Conservation (phyloP, 768 basidiomycete genomes). For the Pholiota conissans region DNA sequence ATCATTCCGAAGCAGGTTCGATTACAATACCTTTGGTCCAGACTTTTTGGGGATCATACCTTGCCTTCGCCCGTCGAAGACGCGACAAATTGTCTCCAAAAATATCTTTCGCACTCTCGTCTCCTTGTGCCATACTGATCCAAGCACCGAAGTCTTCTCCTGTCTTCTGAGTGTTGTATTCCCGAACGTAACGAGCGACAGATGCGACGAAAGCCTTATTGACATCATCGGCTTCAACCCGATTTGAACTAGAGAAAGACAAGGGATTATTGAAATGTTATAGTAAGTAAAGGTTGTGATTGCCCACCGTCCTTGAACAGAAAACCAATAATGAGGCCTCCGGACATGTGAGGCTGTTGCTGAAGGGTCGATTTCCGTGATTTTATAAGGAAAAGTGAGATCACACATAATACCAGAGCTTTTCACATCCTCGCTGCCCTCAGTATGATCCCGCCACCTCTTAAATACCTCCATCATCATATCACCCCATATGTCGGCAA, state of each 20-base stretch:
- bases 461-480: constrained; percentile 3
- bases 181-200: neutral
- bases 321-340: neutral
- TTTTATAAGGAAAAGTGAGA: neutral
- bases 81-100: neutral
- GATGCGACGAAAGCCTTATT: constrained; percentile 1
- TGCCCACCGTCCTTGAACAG: constrained; percentile 1
- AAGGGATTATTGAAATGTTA: neutral
- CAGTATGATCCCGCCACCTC: neutral
- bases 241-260: neutral
- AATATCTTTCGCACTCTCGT: neutral
- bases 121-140: neutral
- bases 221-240: neutral
- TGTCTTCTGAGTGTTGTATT: neutral
- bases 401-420: constrained; percentile 1
- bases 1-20: neutral
- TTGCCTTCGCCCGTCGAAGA: neutral
- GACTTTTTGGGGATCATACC: neutral
- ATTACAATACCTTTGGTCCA: constrained; percentile 3
- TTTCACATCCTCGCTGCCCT: constrained; percentile 3
- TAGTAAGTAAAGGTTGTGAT: neutral
- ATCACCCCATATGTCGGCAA: neutral
- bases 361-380: neutral
- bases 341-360: neutral
- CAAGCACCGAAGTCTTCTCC: constrained; percentile 2